Evolutionary conservation across 1,139 yeast genomes (phyloP), one percentile per base, ranked within the genome.

Genomic region (Protomyces inouyei): DNA sequence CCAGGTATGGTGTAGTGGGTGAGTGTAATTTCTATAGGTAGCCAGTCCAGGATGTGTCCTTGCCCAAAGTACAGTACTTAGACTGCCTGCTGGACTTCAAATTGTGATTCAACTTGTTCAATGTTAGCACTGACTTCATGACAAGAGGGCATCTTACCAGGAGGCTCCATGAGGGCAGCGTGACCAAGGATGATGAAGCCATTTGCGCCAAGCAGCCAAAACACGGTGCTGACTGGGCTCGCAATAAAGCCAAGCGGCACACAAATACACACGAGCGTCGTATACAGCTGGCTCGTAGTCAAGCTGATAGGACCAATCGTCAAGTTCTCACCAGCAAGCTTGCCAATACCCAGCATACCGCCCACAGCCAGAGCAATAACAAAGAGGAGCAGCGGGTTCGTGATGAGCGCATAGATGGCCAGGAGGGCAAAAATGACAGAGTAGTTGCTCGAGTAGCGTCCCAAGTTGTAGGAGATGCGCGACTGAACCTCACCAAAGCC

Each of bases 121-220:
- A 28, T 28, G 56, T 32, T 36, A 23, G 28, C 51, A 25, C 23
- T 8, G 16, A 5, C 12, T 28, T 28, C 32, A 28, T 6, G 32
- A 28, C 32, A 6, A 28, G 32, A 28, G 32, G 32, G 32, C 9
- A 6, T 1, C 56, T 93, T 98, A 71, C 95, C 91, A 55, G 98
- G 98, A 79, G 93, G 93, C 75, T 95, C 98, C 90, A 95, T 85
- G 70, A 95, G 83, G 14, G 95, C 78, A 64, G 98, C 98, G 77
- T 95, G 99, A 14, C 96, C 85, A 65, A 92, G 80, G 60, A 95
- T 93, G 59, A 87, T 78, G 63, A 91, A 95, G 52, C 88, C 86
- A 25, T 97, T 88, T 8, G 97, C 95, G 71, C 98, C 99, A 74
- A 95, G 85, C 71, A 95, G 83, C 98, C 98, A 95, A 84, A 95